Conservation (phyloP, 2,329 filamentous ascomycete genomes). For the Sporothrix curviconia region DNA sequence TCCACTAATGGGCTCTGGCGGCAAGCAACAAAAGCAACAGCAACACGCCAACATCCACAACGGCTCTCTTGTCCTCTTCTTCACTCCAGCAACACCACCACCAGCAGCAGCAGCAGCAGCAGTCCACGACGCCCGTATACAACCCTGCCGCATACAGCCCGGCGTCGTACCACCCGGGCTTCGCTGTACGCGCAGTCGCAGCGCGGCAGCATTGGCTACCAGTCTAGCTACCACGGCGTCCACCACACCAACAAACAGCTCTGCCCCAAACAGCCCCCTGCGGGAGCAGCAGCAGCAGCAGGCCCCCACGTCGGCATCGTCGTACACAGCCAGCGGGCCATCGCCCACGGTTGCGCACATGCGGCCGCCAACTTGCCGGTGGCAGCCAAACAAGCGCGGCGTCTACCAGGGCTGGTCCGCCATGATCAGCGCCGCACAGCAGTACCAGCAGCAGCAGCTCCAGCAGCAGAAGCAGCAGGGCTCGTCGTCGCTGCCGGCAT, state of each 20-base stretch:
- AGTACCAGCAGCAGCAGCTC: slow-evolving; percentile 5
- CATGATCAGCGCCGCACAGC: slow-evolving; percentile 3
- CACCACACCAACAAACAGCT: too few species aligned
- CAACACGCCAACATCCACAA: slow-evolving; percentile 23
- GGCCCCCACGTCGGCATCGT: neutral
- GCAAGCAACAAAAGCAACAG: slow-evolving; percentile 13
- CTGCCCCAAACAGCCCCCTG: too few species aligned
- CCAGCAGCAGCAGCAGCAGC: neutral
- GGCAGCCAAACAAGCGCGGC: slow-evolving; percentile 1
- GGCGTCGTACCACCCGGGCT: too few species aligned
- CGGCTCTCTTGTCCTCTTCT: slow-evolving; percentile 6
- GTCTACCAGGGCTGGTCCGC: slow-evolving; percentile 14
- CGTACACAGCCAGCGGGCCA: neutral
- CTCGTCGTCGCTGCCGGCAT: neutral
- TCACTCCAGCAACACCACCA: neutral
- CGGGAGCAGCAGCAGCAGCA: neutral
- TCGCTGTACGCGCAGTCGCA: slow-evolving; percentile 8
- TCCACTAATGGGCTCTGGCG: too few species aligned
- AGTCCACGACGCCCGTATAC: slow-evolving; percentile 13
- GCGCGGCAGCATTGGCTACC: neutral
- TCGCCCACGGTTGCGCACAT: neutral
- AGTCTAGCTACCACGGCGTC: too few species aligned
- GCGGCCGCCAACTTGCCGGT: too few species aligned
- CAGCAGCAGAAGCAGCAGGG: neutral
- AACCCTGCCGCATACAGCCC: slow-evolving; percentile 18